These are phyloP conservation scores for Heliocybe sulcata DNA, from an alignment of 1,284 basidiomycete species.

Conservation along the genomic window DNA sequence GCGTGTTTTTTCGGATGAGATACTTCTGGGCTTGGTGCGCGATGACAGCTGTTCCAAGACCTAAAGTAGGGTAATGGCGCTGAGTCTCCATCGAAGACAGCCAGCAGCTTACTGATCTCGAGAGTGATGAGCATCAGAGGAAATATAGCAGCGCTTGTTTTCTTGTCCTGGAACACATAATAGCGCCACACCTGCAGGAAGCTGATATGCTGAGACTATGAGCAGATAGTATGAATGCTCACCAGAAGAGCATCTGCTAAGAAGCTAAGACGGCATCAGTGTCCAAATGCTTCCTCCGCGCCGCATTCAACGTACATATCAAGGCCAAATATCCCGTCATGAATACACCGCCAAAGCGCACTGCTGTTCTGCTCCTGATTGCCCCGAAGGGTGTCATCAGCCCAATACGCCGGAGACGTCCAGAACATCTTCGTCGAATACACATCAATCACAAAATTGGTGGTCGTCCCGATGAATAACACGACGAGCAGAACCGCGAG, in stretches of 20 bases:
- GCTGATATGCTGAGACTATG: background rate
- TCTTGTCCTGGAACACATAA: background rate
- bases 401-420: background rate
- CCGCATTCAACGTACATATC: background rate
- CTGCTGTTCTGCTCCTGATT: background rate
- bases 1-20: background rate
- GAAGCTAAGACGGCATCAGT: background rate
- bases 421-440: background rate
- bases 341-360: background rate
- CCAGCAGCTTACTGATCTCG: background rate
- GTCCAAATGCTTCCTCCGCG: background rate
- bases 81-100: no score
- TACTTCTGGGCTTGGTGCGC: background rate
- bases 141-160: background rate
- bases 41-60: background rate
- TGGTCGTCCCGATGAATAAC: background rate
- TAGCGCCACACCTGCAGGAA: background rate
- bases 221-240: background rate
- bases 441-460: background rate
- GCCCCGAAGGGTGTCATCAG: background rate
- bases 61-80: no score
- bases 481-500: background rate
- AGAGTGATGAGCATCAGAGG: background rate
- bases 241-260: background rate
- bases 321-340: background rate